phyloP scores from a whole-genome alignment of 176 grass and related monocot species.

The Rhynchospora pubera region DNA sequence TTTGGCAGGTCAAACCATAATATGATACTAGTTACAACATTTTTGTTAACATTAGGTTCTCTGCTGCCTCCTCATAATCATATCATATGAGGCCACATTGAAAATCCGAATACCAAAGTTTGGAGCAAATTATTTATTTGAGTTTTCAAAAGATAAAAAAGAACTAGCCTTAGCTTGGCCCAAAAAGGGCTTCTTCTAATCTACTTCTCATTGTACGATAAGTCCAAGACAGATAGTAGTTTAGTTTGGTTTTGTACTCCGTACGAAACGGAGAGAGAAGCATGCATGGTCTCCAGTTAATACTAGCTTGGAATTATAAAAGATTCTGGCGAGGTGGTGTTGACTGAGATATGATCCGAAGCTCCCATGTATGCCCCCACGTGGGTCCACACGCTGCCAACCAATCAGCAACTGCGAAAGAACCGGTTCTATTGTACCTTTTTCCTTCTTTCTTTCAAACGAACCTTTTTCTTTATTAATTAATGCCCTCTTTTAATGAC shows the following conservation, averaged over 20 bases:
- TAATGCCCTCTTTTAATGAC: constrained; percentile 2
- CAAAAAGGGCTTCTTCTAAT: background rate
- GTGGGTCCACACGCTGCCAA: constrained; percentile 20
- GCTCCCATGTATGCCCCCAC: background rate
- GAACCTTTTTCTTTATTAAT: background rate
- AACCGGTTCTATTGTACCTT: background rate
- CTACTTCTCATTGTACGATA: background rate
- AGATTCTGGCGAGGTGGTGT: constrained; percentile 9
- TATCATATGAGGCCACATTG: too few relatives aligned
- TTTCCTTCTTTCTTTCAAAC: background rate
- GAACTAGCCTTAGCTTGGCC: background rate
- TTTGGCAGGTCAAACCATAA: too few relatives aligned
- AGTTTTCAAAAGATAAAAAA: background rate
- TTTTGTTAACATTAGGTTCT: too few relatives aligned
- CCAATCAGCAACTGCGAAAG: constrained; percentile 12
- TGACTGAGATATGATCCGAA: constrained; percentile 16
- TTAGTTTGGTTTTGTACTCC: background rate
- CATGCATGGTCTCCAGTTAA: background rate
- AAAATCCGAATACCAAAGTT: too few relatives aligned
- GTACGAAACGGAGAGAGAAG: background rate
- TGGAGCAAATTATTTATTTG: too few relatives aligned
- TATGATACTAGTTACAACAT: too few relatives aligned
- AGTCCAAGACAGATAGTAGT: background rate
- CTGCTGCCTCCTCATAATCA: too few relatives aligned
- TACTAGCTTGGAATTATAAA: background rate